Percentiles rank a stretch among this genome's conserved stretches.
These are phyloP conservation scores for Epicoccum sorghinum DNA, from an alignment of 2,329 filamentous ascomycete genomes.

Conservation along the genomic window DNA sequence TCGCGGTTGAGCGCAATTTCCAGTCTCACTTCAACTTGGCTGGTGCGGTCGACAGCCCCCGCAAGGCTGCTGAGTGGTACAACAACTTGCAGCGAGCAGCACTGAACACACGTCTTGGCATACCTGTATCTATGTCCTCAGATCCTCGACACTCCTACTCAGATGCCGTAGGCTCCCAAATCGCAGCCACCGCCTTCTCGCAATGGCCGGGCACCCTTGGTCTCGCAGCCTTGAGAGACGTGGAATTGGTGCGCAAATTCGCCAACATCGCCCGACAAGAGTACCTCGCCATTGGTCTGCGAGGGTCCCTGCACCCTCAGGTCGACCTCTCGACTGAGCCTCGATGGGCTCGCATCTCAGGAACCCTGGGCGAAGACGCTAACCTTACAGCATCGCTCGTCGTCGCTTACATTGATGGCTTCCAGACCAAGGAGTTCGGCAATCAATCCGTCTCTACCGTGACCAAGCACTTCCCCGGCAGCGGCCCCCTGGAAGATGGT, in stretches of 20 bases:
- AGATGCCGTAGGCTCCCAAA: slow-evolving; percentile 52
- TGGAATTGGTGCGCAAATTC: slow-evolving; percentile 54
- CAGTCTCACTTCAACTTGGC: slow-evolving; percentile 57
- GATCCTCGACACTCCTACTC: slow-evolving; percentile 57
- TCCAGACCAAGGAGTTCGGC: slow-evolving; percentile 55
- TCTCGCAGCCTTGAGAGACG: slow-evolving; percentile 56
- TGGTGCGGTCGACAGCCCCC: slow-evolving; percentile 52
- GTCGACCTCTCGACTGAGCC: slow-evolving; percentile 60
- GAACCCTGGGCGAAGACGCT: slow-evolving; percentile 59
- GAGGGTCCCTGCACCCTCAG: slow-evolving; percentile 57
- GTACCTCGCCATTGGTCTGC: slow-evolving; percentile 52
- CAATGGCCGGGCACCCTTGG: slow-evolving; percentile 61
- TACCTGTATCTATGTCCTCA: slow-evolving; percentile 56
- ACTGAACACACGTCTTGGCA: slow-evolving; percentile 55
- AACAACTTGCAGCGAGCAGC: slow-evolving; percentile 53
- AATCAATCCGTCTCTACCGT: slow-evolving; percentile 54
- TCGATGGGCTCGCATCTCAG: slow-evolving; percentile 56
- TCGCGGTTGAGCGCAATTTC: slow-evolving; percentile 43
- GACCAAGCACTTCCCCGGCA: slow-evolving; percentile 62
- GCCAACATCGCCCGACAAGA: slow-evolving; percentile 59
- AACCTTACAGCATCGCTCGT: slow-evolving; percentile 47
- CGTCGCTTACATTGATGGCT: slow-evolving; percentile 56
- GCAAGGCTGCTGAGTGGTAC: slow-evolving; percentile 47
- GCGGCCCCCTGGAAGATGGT: slow-evolving; percentile 56
- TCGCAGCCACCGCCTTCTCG: slow-evolving; percentile 53